Evolutionary conservation across 2,329 filamentous ascomycete genomes (phyloP).

Genomic region (Botrytis paeoniae): DNA sequence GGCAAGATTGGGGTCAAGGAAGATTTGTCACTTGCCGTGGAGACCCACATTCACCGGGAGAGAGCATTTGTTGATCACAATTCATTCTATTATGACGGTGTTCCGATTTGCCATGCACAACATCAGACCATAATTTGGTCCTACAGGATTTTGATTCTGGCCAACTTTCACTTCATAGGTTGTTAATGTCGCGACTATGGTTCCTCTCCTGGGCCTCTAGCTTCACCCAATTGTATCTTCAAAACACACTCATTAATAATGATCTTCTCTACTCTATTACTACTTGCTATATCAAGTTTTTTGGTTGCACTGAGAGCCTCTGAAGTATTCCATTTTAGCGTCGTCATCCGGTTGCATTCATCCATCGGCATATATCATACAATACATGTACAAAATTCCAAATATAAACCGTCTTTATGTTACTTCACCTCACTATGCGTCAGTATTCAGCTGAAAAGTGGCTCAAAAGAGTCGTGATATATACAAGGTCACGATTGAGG

Average conservation of each 20-base stretch:
- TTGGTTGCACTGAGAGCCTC: background rate
- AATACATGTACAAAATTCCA: background rate
- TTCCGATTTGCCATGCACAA: background rate
- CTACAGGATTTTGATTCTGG: background rate
- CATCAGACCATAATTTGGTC: background rate
- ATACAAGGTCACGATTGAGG: slow-evolving; percentile 13
- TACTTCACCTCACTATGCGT: background rate
- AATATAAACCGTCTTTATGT: background rate
- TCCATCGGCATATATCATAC: background rate
- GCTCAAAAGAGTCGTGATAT: background rate
- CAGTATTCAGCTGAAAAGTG: slow-evolving; percentile 14
- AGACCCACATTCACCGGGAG: background rate
- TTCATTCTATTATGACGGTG: background rate
- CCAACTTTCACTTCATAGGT: background rate
- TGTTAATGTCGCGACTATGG: background rate
- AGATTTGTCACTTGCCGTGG: background rate
- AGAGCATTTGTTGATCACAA: slow-evolving; percentile 6
- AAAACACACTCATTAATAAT: background rate
- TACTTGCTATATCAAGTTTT: background rate
- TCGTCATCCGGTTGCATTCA: background rate
- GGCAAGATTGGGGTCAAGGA: background rate
- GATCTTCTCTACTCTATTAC: background rate
- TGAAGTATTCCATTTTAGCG: background rate
- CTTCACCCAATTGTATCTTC: background rate
- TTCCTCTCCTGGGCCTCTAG: background rate